A percentile compares a stretch with the other conserved stretches of the same genome.
Conservation (phyloP, 768 basidiomycete genomes). For the Trametes gibbosa region DNA sequence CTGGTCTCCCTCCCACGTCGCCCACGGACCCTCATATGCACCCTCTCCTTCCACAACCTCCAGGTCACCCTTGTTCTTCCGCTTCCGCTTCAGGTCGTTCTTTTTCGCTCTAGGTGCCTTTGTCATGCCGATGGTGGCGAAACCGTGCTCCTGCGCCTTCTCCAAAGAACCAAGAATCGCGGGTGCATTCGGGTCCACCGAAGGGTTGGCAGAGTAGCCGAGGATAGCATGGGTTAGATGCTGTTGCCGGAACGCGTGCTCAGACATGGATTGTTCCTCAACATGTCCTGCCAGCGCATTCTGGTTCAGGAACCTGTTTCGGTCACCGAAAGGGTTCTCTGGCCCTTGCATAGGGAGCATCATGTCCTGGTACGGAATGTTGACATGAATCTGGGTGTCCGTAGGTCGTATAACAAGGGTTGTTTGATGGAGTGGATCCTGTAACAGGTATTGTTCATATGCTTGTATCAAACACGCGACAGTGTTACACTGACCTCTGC, state of each 20-base stretch:
- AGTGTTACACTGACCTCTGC: constrained; percentile 58
- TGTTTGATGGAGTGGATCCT: constrained; percentile 81
- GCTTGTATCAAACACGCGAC: constrained; percentile 4
- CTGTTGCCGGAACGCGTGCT: constrained; percentile 88
- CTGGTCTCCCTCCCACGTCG: constrained; percentile 82
- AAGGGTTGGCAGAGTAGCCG: constrained; percentile 95
- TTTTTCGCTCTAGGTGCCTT: constrained; percentile 59
- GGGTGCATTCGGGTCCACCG: constrained; percentile 75
- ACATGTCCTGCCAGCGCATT: constrained; percentile 97
- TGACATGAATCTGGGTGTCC: constrained; percentile 96
- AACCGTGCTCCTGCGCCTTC: constrained; percentile 68
- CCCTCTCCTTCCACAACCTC: constrained; percentile 88
- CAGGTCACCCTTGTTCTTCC: constrained; percentile 75
- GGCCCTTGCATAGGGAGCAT: constrained; percentile 83
- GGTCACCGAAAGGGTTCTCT: constrained; percentile 86
- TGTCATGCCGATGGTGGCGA: constrained; percentile 71
- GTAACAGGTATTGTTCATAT: constrained; percentile 20
- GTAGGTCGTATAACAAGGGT: constrained; percentile 90
- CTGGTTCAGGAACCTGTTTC: constrained; percentile 81
- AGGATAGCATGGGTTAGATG: constrained; percentile 93
- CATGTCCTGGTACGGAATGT: constrained; percentile 91
- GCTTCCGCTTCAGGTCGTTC: constrained; percentile 82
- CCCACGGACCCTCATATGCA: constrained; percentile 95
- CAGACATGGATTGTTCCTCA: constrained; percentile 95
- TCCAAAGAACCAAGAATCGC: constrained; percentile 75